Evolutionary conservation across 345 rosid genomes (phyloP), one percentile per base, ranked within the genome.

Genomic region (Cardamine resedifolia): DNA sequence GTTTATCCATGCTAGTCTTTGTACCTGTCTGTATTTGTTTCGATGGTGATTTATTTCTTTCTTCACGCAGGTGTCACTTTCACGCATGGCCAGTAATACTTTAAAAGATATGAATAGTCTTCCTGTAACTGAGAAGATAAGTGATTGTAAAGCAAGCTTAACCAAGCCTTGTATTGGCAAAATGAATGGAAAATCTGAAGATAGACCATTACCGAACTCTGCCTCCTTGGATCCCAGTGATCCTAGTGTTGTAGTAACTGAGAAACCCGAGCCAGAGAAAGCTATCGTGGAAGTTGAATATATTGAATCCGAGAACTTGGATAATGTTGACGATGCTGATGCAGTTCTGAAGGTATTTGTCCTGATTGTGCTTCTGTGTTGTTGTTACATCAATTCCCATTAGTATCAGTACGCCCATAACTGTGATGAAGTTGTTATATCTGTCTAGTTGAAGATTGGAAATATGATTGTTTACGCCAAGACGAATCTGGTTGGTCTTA

Each of bases 241-340:
- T 64, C 70, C 67, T 48, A 87, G 81, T 58, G 86, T 81, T 62
- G 75, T 55, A 71, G 87, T 77, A 66, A 28, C 74, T 9, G 78
- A 53, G 72, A 86, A 85, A 58, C 64, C 83, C 26, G 85, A 56
- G 30, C 73, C 53, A 10, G 96, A 80, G 74, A 72, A 65, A 55
- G 86, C 80, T 68, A 75, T 18, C 63, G 55, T 80, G 21, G 98
- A 93, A 84, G 85, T 90, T 34, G 98, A 93, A 66, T 93, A 93
- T 68, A 78, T 84, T 30, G 96, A 90, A 7, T 90, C 98, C 2
- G 89, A 83, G 78, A 80, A 86, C 74, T 83, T 93, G 85, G 81
- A 66, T 78, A 85, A 87, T 79, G 78, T 93, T 33, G 87, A 89
- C 49, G 92, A 93, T 68, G 84, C 82, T 78, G 98, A 89, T 75